Base-by-base conservation (phyloP, 495 filamentous ascomycete species). In the Aspergillus carlsbadensis region DNA sequence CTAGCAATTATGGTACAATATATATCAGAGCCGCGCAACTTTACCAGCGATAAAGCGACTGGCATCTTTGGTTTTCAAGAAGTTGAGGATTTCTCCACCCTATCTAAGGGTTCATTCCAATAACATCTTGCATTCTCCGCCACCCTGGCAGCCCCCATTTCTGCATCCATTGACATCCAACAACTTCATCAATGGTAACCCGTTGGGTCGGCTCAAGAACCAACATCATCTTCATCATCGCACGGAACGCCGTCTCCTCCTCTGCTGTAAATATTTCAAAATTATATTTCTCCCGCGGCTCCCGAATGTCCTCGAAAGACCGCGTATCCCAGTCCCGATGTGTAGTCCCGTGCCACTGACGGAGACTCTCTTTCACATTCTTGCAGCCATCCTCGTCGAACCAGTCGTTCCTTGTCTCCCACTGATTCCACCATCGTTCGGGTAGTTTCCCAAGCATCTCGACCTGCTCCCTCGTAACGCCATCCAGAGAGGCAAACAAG, bases 131-230 rank as follows among this genome's bases (percentile, higher is more conserved):
- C 24, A 51, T 65, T 0, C 17, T 52, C 43, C 57, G 65, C 66
- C 54, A 63, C 54, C 66, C 60, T 17, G 61, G 61, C 31, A 73
- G 20, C 21, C 65, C 68, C 70, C 70, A 73, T 44, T 55, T 39
- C 34, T 55, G 56, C 69, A 71, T 73, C 69, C 65, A 73, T 24
- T 59, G 56, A 34, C 53, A 62, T 18, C 56, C 47, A n/a, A 68
- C 37, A 3, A 69, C 51, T 14, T 72, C 48, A 41, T 59, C 45
- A 10, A 59, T 58, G 48, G 50, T 63, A 17, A 56, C 54, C 48
- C 69, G 41, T 22, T 63, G 43, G 1, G 45, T 46, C 0, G 69
- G 67, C 43, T 56, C 62, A 39, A 64, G 65, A 10, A 35, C 37
- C 13, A 71, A 46, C 68, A 73, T 71, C 36, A 35, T 26, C 33